Evolutionary conservation across 169 alveolate species (phyloP), one percentile per base, ranked within the genome.

Genomic region (Eimeria necatrix): DNA sequence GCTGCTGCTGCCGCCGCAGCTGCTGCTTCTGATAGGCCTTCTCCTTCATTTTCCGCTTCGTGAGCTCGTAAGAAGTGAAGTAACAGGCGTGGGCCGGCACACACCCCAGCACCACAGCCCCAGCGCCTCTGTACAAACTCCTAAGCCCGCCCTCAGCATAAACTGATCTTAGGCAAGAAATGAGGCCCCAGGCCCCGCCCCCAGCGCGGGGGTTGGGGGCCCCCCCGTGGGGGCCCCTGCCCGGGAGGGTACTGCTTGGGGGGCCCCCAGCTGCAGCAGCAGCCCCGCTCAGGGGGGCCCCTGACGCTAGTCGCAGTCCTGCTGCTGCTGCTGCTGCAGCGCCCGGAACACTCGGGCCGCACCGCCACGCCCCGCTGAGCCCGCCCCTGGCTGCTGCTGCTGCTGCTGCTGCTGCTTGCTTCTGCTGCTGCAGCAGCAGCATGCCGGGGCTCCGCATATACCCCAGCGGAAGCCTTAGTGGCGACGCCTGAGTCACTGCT

Each of bases 21-120:
- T 74, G 85, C 85, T 32, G 49, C 18, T n/a, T 9, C 59, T 22
- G 56, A 24, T 6, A 52, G 4, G 85, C 60, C 7, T 48, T 49
- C 1, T 10, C 68, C 26, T 16, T 12, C 89, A 73, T 46, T 32
- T 24, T 32, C 48, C 41, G 46, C 91, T 94, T 93, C 26, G 51
- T n/a, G 18, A 32, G 9, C 90, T 99, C 99, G 87, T 99, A 99
- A 12, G 97, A 97, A 20, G 98, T 93, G 94, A 99, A 99, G 96
- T 97, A 98, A 20, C 98, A 92, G 52, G 99, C 99, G 94, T 99
- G 99, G n/a, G 99, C 99, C 4, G 99, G 99, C 93, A 99, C 96
- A 94, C 99, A 98, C 7, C 99, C 99, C 52, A 97, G 94, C n/a
- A 99, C 98, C 49, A 98, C 99, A 16, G 98, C 99, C 24, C 97